Evolutionary conservation across 495 filamentous ascomycete species (phyloP).

Genomic region (Lasiosphaeria ovina): DNA sequence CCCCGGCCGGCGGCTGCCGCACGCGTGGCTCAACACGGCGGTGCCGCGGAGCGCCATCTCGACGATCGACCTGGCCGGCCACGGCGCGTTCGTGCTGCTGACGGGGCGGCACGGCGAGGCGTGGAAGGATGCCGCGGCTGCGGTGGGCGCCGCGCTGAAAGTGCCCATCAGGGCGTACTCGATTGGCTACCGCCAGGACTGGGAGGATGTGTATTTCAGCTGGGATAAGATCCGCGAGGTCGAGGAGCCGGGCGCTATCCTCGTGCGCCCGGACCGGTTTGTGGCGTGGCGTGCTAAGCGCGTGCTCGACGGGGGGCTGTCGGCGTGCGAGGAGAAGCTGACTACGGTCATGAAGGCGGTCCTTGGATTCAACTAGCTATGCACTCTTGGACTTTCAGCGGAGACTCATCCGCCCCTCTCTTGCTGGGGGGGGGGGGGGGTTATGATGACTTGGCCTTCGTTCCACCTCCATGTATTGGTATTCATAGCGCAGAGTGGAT

Average conservation of each 20-base stretch:
- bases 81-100: conserved; percentile 29
- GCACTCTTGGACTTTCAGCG: no score
- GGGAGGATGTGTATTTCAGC: conserved; percentile 25
- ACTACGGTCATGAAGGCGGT: conserved; percentile 18
- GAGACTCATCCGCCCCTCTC: no score
- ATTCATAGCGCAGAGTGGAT: no score
- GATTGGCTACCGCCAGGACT: conserved; percentile 31
- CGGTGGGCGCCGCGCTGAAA: conserved; percentile 13
- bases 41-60: conserved; percentile 19
- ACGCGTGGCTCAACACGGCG: conserved; percentile 34
- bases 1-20: conserved; percentile 31
- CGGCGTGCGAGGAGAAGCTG: conserved; percentile 10
- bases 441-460: no score
- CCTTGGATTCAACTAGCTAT: not conserved
- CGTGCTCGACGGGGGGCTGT: not conserved
- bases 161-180: conserved; percentile 26
- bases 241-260: conserved; percentile 30
- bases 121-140: conserved; percentile 26
- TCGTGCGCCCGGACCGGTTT: conserved; percentile 38
- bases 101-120: conserved; percentile 29
- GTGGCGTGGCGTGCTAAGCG: conserved; percentile 32
- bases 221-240: conserved; percentile 29
- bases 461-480: no score
- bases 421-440: no score
- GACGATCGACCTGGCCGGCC: conserved; percentile 33